A percentile compares a stretch with the other conserved stretches of the same genome.
phyloP scores from a whole-genome alignment of 192 early-diverging fungal genomes.

The Dimargaris cristalligena region DNA sequence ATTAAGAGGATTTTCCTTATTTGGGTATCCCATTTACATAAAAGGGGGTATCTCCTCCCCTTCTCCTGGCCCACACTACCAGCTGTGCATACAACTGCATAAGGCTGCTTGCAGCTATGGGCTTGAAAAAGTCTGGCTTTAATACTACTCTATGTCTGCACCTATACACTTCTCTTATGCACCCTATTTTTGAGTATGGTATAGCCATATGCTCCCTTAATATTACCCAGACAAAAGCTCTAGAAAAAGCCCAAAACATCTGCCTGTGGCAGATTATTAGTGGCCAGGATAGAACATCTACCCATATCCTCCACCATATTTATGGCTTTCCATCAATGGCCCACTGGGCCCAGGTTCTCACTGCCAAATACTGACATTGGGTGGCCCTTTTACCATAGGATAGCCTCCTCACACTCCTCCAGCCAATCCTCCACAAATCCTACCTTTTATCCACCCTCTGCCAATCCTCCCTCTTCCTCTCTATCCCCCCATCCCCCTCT shows the following conservation, averaged over 20 bases:
- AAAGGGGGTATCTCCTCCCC: background rate
- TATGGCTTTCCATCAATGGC: background rate
- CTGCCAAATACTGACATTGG: background rate
- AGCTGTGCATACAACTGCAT: background rate
- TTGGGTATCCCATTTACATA: slow-evolving; percentile 9
- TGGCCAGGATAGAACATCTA: background rate
- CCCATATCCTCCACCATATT: background rate
- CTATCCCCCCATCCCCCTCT: no score
- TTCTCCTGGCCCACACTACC: background rate
- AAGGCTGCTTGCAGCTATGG: background rate
- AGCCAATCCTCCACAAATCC: no score
- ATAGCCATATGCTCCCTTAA: background rate
- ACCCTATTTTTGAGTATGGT: background rate
- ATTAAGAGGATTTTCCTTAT: slow-evolving; percentile 10
- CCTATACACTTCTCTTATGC: background rate
- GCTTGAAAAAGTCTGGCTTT: background rate
- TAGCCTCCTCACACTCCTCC: no score
- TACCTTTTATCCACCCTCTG: no score
- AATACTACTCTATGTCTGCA: background rate
- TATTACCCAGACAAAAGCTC: background rate
- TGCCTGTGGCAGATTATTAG: slow-evolving; percentile 9
- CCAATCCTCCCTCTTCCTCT: no score
- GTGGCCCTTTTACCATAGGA: background rate
- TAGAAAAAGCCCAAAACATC: slow-evolving; percentile 3
- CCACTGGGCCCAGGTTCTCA: background rate